Conservation (phyloP, 2,329 filamentous ascomycete species). For the Aaosphaeria arxii region DNA sequence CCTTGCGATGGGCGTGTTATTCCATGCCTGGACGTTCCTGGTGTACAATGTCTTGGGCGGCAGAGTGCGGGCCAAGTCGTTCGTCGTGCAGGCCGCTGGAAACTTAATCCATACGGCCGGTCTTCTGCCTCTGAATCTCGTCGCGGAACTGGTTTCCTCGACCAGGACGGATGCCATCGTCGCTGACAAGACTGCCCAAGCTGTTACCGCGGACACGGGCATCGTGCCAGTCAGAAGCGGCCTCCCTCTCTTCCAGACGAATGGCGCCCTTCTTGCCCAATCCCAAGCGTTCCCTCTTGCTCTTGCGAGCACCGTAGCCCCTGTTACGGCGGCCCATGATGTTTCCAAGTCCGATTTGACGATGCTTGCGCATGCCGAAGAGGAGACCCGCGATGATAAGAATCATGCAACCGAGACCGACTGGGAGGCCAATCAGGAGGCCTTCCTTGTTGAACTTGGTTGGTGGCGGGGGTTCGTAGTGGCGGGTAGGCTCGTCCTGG, state of each 20-base stretch:
- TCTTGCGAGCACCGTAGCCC: constrained; percentile 39
- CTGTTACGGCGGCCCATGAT: constrained; percentile 33
- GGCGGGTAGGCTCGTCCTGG: constrained; percentile 28
- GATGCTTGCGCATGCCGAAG: constrained; percentile 41
- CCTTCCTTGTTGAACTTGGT: constrained; percentile 26
- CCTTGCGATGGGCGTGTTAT: no score
- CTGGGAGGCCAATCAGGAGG: constrained; percentile 42
- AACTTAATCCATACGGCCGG: constrained; percentile 16
- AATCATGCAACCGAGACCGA: constrained; percentile 36
- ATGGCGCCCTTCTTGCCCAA: constrained; percentile 24
- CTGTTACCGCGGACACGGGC: constrained; percentile 17
- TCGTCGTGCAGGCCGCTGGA: no score
- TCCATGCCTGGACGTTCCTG: no score
- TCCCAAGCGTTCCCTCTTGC: constrained; percentile 33
- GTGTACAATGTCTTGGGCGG: no score
- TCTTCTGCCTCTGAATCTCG: constrained; percentile 38
- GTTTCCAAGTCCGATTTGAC: constrained; percentile 35
- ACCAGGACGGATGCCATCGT: constrained; percentile 21
- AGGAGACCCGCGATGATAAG: constrained; percentile 37
- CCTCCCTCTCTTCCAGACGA: constrained; percentile 26
- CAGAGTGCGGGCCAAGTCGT: no score
- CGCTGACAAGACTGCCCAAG: constrained; percentile 24
- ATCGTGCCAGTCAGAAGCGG: constrained; percentile 10
- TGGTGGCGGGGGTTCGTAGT: constrained; percentile 27
- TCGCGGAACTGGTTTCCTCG: constrained; percentile 34